phyloP scores from a whole-genome alignment of 768 basidiomycete species.

The Amanita phalloides region DNA sequence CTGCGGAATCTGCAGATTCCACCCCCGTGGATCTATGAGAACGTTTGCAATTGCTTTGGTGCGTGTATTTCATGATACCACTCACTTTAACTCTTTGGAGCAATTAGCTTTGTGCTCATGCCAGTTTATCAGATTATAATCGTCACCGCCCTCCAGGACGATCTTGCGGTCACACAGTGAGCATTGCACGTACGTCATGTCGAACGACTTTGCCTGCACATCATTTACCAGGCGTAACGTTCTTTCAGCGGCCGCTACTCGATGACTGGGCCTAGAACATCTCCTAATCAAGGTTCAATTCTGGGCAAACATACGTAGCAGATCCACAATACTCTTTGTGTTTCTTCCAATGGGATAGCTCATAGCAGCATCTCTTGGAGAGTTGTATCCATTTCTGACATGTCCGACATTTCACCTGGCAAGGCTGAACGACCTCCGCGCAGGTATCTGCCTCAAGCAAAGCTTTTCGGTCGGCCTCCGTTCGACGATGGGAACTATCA shows the following conservation, averaged over 20 bases:
- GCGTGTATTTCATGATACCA: constrained; percentile 1
- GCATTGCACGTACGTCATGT: constrained; percentile 37
- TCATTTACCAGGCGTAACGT: constrained; percentile 57
- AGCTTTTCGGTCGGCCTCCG: constrained; percentile 36
- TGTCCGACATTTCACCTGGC: constrained; percentile 44
- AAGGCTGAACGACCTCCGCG: constrained; percentile 35
- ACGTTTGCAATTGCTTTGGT: neutral
- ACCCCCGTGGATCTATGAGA: neutral
- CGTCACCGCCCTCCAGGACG: constrained; percentile 33
- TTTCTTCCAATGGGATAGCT: constrained; percentile 37
- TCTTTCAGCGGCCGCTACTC: constrained; percentile 52
- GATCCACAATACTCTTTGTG: constrained; percentile 41
- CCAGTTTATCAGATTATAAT: constrained; percentile 55
- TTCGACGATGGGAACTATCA: constrained; percentile 12
- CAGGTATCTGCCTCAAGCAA: constrained; percentile 43
- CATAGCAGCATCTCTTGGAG: constrained; percentile 29
- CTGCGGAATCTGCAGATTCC: neutral
- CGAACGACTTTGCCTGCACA: constrained; percentile 41
- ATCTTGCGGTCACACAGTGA: constrained; percentile 36
- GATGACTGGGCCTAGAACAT: constrained; percentile 38
- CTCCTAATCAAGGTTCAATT: neutral
- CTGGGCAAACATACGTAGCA: constrained; percentile 21
- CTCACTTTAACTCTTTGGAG: constrained; percentile 12
- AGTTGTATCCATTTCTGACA: constrained; percentile 60
- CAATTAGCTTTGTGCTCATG: constrained; percentile 49